These are phyloP conservation scores for Solanum corneliomulleri DNA, from an alignment of 257 asterid species.

Conservation along the genomic window DNA sequence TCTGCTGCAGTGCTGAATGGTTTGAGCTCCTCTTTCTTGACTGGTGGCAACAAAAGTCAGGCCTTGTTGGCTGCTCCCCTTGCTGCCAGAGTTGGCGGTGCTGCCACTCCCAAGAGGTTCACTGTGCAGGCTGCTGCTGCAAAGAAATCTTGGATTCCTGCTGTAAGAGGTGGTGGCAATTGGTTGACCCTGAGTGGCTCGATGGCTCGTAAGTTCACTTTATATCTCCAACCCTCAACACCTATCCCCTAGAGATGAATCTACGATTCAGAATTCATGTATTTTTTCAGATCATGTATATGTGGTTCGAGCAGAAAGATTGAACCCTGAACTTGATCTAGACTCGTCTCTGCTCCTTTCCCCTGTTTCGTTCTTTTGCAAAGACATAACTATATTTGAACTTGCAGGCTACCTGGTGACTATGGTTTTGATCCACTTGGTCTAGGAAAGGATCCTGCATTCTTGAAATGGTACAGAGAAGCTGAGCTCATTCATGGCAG, in stretches of 20 bases:
- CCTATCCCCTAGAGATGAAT: neutral
- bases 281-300: neutral
- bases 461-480: slow-evolving; percentile 96
- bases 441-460: slow-evolving; percentile 88
- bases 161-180: slow-evolving; percentile 55
- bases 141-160: slow-evolving; percentile 97
- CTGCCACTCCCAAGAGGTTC: slow-evolving; percentile 38
- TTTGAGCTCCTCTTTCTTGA: slow-evolving; percentile 61
- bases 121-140: slow-evolving; percentile 50
- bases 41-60: slow-evolving; percentile 65
- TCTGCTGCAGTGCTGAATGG: slow-evolving; percentile 85
- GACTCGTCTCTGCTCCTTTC: neutral
- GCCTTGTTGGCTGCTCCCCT: slow-evolving; percentile 33
- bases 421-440: slow-evolving; percentile 94
- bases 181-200: slow-evolving; percentile 90
- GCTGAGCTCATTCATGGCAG: slow-evolving; percentile 97
- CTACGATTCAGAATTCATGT: neutral
- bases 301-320: neutral
- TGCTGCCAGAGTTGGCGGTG: slow-evolving; percentile 26
- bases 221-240: neutral
- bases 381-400: neutral
- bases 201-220: slow-evolving; percentile 87
- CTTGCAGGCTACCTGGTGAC: slow-evolving; percentile 83
- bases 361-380: neutral
- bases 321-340: neutral